Percentiles rank a stretch among this genome's conserved stretches.
Conservation (phyloP, 257 asterid species). For the Nicotiana undulata region DNA sequence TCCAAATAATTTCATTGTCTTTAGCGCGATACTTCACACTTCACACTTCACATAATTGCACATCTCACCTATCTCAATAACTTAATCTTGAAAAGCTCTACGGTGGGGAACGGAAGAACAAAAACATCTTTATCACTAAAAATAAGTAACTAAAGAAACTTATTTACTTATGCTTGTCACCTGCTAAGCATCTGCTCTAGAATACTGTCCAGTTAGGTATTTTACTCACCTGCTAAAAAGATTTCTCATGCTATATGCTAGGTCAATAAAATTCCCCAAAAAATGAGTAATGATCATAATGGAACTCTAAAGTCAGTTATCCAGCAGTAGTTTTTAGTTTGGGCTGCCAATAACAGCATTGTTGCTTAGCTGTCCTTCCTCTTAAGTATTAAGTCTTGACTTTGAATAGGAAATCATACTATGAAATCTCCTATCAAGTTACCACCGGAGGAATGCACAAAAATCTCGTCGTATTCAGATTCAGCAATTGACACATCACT, state of each 20-base stretch:
- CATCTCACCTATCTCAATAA: neutral
- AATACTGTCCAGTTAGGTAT: no score
- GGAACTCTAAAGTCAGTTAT: neutral
- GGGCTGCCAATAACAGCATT: neutral
- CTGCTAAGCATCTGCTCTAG: no score
- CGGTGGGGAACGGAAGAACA: neutral
- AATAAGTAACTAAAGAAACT: neutral
- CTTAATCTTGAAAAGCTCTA: neutral
- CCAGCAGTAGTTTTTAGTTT: neutral
- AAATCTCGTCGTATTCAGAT: neutral
- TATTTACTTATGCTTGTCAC: neutral
- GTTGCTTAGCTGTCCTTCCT: neutral
- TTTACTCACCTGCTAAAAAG: neutral
- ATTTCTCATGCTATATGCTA: neutral
- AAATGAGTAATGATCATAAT: neutral
- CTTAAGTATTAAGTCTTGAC: neutral
- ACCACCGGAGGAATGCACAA: neutral
- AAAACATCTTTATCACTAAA: neutral
- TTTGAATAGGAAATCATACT: neutral
- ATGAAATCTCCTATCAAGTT: neutral
- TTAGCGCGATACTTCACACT: neutral
- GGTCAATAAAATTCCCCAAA: neutral
- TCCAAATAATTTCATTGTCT: neutral
- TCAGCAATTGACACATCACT: neutral
- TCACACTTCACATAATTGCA: neutral